phyloP scores from a whole-genome alignment of 345 rosid genomes.

The Boechera divaricarpa region DNA sequence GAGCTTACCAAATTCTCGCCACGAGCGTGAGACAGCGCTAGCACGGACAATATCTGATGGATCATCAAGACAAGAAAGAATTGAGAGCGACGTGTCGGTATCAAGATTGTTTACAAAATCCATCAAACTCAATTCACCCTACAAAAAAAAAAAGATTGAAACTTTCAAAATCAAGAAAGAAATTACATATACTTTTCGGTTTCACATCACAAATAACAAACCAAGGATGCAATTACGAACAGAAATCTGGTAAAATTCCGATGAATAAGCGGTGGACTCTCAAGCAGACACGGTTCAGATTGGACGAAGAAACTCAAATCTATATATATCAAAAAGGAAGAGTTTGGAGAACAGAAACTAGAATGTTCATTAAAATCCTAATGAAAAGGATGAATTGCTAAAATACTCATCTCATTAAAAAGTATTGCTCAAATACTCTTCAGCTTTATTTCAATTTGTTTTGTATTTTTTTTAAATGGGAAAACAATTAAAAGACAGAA shows the following conservation, averaged over 20 bases:
- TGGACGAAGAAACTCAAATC: neutral
- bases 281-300: neutral
- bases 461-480: too few species aligned
- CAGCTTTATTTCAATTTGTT: too few species aligned
- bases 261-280: neutral
- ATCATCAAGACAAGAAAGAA: slow-evolving; percentile 62
- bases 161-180: neutral
- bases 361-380: too few species aligned
- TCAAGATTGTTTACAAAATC: slow-evolving; percentile 65
- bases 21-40: slow-evolving; percentile 68
- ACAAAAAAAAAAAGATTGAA: neutral
- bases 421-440: too few species aligned
- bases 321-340: neutral
- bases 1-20: slow-evolving; percentile 73
- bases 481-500: too few species aligned
- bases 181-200: neutral
- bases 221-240: neutral
- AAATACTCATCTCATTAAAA: too few species aligned
- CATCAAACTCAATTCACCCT: slow-evolving; percentile 17
- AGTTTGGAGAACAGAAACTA: neutral
- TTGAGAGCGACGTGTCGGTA: slow-evolving; percentile 51
- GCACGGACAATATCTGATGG: slow-evolving; percentile 73
- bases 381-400: too few species aligned
- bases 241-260: neutral
- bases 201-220: neutral